Percentiles rank a stretch among this genome's conserved stretches.
Evolutionary conservation across 1,284 basidiomycete species (phyloP).

Genomic region (Gymnopus androsaceus): DNA sequence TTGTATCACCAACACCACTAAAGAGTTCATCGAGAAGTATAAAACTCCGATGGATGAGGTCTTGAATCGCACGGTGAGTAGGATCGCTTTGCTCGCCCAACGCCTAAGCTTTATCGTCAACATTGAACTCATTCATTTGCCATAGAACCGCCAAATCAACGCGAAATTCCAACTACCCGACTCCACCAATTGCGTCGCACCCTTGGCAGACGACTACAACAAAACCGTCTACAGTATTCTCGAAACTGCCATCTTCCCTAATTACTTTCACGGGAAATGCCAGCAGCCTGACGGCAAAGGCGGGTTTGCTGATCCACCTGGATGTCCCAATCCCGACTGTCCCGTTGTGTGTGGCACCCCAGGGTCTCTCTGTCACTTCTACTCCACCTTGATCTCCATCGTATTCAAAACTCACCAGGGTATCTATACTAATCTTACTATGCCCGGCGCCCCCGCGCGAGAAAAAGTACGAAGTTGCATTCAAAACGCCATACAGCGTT

Average conservation of each 20-base stretch:
- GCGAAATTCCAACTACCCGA: background rate
- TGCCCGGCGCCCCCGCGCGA: constrained; percentile 42
- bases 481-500: constrained; percentile 24
- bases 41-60: constrained; percentile 38
- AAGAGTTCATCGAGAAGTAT: constrained; percentile 55
- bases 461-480: constrained; percentile 42
- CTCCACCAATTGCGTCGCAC: constrained; percentile 38
- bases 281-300: constrained; percentile 41
- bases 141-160: background rate
- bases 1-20: constrained; percentile 62
- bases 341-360: constrained; percentile 76
- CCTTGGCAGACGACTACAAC: constrained; percentile 49
- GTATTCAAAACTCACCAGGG: constrained; percentile 48
- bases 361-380: constrained; percentile 75
- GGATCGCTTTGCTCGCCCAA: background rate
- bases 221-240: constrained; percentile 45
- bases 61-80: constrained; percentile 42
- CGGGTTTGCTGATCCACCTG: constrained; percentile 48
- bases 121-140: background rate
- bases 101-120: background rate
- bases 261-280: constrained; percentile 77
- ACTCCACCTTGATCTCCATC: constrained; percentile 47
- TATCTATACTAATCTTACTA: constrained; percentile 36
- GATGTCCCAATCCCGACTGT: constrained; percentile 78
- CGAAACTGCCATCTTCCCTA: constrained; percentile 58